phyloP scores from a whole-genome alignment of 1,284 basidiomycete genomes.

The Malassezia brasiliensis region DNA sequence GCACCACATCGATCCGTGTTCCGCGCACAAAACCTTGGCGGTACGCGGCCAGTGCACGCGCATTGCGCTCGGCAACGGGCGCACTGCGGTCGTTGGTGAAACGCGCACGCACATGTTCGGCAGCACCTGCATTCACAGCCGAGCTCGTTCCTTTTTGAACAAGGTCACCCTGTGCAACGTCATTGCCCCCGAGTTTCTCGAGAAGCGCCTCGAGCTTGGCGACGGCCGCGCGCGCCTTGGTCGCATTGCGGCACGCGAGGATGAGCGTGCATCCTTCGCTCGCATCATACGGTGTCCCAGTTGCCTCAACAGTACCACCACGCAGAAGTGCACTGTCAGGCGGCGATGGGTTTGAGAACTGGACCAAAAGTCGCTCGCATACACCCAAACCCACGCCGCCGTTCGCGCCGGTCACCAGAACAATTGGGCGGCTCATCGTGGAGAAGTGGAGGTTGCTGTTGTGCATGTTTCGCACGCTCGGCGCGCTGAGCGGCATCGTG shows the following conservation, averaged over 20 bases:
- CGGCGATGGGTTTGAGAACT: slow-evolving; percentile 42
- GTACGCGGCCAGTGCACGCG: slow-evolving; percentile 31
- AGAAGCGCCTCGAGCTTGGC: slow-evolving; percentile 31
- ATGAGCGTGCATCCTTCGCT: slow-evolving; percentile 43
- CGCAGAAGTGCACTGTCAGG: slow-evolving; percentile 16
- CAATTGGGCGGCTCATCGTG: slow-evolving; percentile 29
- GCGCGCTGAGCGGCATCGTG: slow-evolving; percentile 26
- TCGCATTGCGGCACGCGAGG: slow-evolving; percentile 45
- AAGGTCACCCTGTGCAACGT: not conserved
- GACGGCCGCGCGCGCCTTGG: slow-evolving; percentile 44
- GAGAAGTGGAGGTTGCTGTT: slow-evolving; percentile 4
- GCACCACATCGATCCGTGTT: slow-evolving; percentile 41
- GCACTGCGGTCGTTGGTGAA: not conserved
- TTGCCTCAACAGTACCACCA: slow-evolving; percentile 14
- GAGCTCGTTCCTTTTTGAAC: slow-evolving; percentile 5
- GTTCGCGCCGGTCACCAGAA: slow-evolving; percentile 45
- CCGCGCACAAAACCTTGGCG: slow-evolving; percentile 36
- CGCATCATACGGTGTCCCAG: slow-evolving; percentile 40
- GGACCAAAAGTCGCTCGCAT: slow-evolving; percentile 43
- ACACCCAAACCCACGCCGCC: slow-evolving; percentile 45
- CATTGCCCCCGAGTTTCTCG: slow-evolving; percentile 19
- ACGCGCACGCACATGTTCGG: slow-evolving; percentile 23
- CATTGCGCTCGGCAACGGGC: slow-evolving; percentile 24
- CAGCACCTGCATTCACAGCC: slow-evolving; percentile 25
- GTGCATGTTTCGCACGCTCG: slow-evolving; percentile 31